Evolutionary conservation across 805 yeast species (phyloP).

Genomic region (Pichia nanzhaoensis): DNA sequence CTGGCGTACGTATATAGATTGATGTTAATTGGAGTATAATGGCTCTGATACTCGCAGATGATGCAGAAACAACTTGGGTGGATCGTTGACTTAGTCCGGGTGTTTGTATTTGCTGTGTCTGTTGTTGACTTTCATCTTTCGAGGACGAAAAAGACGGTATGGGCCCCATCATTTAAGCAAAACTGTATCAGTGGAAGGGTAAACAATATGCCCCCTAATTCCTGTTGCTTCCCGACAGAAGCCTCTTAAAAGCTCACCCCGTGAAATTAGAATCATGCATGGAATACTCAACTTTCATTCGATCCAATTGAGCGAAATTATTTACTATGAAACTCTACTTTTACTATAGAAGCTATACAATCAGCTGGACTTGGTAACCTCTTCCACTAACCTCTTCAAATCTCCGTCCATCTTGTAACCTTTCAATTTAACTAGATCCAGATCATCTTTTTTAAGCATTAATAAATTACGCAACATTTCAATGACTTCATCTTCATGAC

Average conservation of each 20-base stretch:
- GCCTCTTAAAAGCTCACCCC: too few species aligned
- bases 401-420: conserved; percentile 23
- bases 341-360: background rate
- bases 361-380: conserved; percentile 6
- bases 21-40: conserved; percentile 71
- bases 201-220: too few species aligned
- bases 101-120: background rate
- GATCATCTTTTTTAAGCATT: conserved; percentile 24
- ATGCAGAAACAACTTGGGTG: conserved; percentile 60
- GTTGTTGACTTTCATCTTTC: background rate
- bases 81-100: conserved; percentile 8
- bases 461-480: conserved; percentile 31
- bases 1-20: conserved; percentile 72
- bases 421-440: conserved; percentile 20
- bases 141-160: too few species aligned
- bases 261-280: too few species aligned
- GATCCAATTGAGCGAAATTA: too few species aligned
- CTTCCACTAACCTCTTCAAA: conserved; percentile 18
- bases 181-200: too few species aligned
- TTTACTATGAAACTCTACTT: background rate
- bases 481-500: conserved; percentile 28
- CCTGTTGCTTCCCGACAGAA: too few species aligned
- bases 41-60: conserved; percentile 84
- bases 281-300: too few species aligned
- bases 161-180: background rate